phyloP scores from a whole-genome alignment of 1,284 basidiomycete genomes.

The Somion occarium region DNA sequence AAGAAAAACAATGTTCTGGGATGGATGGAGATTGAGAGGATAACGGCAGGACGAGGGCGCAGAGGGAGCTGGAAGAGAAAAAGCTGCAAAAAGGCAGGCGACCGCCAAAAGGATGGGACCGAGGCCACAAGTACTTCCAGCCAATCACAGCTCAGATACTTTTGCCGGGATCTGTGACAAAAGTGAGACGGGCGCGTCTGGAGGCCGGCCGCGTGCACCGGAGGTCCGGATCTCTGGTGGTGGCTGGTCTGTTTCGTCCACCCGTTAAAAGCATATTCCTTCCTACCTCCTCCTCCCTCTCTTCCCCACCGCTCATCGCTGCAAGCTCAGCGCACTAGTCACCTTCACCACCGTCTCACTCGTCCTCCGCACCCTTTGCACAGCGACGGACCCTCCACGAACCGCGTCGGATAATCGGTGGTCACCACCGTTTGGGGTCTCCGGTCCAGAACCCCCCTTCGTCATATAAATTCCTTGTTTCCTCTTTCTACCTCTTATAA shows the following conservation, averaged over 20 bases:
- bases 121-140: too few relatives aligned
- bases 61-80: not conserved
- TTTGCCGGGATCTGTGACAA: not conserved
- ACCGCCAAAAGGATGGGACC: not conserved
- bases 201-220: conserved; percentile 2
- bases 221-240: not conserved
- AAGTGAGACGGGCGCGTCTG: not conserved
- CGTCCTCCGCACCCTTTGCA: conserved; percentile 3
- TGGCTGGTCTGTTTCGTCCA: not conserved
- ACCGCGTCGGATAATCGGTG: conserved; percentile 9
- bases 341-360: not conserved
- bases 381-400: not conserved
- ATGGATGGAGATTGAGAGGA: not conserved
- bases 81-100: not conserved
- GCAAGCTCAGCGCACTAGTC: not conserved
- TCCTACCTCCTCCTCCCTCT: not conserved
- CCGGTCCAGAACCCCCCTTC: conserved; percentile 7
- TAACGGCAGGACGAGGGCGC: not conserved
- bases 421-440: conserved; percentile 6
- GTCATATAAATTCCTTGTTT: conserved; percentile 9
- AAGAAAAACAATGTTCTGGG: not conserved
- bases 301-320: not conserved
- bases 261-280: not conserved
- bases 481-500: conserved; percentile 14
- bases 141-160: not conserved